Conservation (phyloP, 2,329 filamentous ascomycete genomes). For the Paraphaeosphaeria minitans region DNA sequence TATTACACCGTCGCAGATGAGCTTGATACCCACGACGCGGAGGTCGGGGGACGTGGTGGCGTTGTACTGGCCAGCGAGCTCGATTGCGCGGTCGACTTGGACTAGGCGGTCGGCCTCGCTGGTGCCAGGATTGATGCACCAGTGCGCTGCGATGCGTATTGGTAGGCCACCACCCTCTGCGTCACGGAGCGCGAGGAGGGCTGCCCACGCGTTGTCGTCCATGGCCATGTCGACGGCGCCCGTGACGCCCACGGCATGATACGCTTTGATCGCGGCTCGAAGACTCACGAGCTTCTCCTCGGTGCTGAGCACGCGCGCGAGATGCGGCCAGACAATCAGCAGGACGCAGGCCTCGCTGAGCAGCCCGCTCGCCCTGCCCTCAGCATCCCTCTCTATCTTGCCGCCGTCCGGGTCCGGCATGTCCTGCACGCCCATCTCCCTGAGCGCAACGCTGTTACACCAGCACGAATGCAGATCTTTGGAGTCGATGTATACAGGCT, state of each 20-base stretch:
- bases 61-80: constrained; percentile 55
- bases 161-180: constrained; percentile 43
- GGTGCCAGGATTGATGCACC: constrained; percentile 58
- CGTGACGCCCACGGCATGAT: constrained; percentile 59
- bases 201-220: constrained; percentile 62
- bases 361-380: constrained; percentile 57
- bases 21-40: constrained; percentile 65
- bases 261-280: constrained; percentile 54
- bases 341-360: constrained; percentile 61
- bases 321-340: constrained; percentile 60
- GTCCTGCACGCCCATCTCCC: constrained; percentile 55
- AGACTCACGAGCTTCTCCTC: constrained; percentile 57
- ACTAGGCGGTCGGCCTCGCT: constrained; percentile 52
- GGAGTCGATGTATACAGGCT: constrained; percentile 62
- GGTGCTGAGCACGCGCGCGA: constrained; percentile 55
- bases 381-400: constrained; percentile 55
- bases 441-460: constrained; percentile 59
- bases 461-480: constrained; percentile 64
- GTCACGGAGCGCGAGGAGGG: constrained; percentile 51
- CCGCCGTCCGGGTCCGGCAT: constrained; percentile 59
- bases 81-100: constrained; percentile 59
- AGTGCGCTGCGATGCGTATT: constrained; percentile 61
- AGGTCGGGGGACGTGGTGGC: constrained; percentile 52
- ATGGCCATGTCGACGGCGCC: constrained; percentile 65
- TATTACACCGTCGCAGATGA: constrained; percentile 69